phyloP scores from a whole-genome alignment of 1,139 yeast species.

The Debaryomycetaceae sp. region DNA sequence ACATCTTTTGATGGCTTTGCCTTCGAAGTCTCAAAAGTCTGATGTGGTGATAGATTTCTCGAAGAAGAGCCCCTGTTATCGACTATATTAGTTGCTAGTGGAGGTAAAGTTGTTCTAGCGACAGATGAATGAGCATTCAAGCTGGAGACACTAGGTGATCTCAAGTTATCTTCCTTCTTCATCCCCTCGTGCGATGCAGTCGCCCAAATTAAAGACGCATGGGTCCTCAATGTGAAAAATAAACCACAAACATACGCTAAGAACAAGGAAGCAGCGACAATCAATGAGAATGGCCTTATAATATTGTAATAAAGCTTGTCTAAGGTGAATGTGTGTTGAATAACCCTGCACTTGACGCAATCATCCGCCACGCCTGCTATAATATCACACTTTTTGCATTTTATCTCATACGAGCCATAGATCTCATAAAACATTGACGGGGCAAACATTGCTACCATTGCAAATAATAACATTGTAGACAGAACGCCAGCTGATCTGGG shows the following conservation, averaged over 20 bases:
- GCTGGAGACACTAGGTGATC: constrained; percentile 35
- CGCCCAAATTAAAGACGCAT: constrained; percentile 96
- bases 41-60: not conserved
- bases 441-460: constrained; percentile 87
- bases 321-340: constrained; percentile 68
- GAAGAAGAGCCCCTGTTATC: not conserved
- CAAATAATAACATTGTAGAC: constrained; percentile 90
- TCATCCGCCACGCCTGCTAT: constrained; percentile 20
- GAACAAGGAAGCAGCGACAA: constrained; percentile 78
- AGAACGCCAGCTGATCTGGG: constrained; percentile 97
- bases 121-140: constrained; percentile 18
- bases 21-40: not conserved
- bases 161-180: constrained; percentile 21
- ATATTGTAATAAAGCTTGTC: constrained; percentile 63
- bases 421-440: constrained; percentile 90
- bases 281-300: constrained; percentile 75
- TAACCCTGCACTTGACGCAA: constrained; percentile 73
- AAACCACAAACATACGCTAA: constrained; percentile 87
- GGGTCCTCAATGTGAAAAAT: constrained; percentile 90
- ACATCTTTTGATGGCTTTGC: not conserved
- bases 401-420: constrained; percentile 82
- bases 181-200: constrained; percentile 39
- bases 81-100: not conserved
- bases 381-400: constrained; percentile 52
- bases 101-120: constrained; percentile 6